phyloP scores from a whole-genome alignment of 1,284 basidiomycete species.

The Microbotryum violaceum region DNA sequence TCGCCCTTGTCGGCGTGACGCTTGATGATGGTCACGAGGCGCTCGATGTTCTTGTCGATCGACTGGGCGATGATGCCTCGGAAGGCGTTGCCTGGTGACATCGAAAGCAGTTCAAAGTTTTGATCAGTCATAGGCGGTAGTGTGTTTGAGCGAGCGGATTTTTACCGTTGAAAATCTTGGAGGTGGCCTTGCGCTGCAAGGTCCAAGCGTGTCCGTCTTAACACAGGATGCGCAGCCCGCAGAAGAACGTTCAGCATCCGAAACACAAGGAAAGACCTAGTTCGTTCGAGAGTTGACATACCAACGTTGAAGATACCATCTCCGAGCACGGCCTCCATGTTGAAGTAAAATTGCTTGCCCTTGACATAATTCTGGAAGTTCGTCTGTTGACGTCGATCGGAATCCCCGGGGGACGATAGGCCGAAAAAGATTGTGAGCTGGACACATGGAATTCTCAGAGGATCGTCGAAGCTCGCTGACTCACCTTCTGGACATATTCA shows the following conservation, averaged over 20 bases:
- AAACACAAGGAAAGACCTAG: too few relatives aligned
- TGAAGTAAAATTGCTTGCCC: slow-evolving; percentile 7
- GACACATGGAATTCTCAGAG: too few relatives aligned
- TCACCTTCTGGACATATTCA: slow-evolving; percentile 35
- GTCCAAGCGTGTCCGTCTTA: slow-evolving; percentile 37
- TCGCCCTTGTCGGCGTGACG: slow-evolving; percentile 29
- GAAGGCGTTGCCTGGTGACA: slow-evolving; percentile 7
- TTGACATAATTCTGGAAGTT: slow-evolving; percentile 37
- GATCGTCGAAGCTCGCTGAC: too few relatives aligned
- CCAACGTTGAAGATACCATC: slow-evolving; percentile 22
- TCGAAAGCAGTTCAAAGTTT: too few relatives aligned
- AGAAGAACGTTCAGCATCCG: neutral
- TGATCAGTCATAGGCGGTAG: too few relatives aligned
- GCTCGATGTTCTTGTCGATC: slow-evolving; percentile 31
- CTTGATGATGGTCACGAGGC: slow-evolving; percentile 34
- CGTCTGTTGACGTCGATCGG: slow-evolving; percentile 11
- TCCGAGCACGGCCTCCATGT: slow-evolving; percentile 14
- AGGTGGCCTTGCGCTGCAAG: slow-evolving; percentile 31
- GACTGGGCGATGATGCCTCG: slow-evolving; percentile 17
- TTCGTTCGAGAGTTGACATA: too few relatives aligned
- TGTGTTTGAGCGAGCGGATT: neutral
- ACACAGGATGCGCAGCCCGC: slow-evolving; percentile 30
- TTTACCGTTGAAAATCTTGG: slow-evolving; percentile 20
- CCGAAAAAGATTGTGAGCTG: too few relatives aligned
- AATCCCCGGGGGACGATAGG: too few relatives aligned